Evolutionary conservation across 306 rosid genomes (phyloP).

Genomic region (Prunus fruticosa): DNA sequence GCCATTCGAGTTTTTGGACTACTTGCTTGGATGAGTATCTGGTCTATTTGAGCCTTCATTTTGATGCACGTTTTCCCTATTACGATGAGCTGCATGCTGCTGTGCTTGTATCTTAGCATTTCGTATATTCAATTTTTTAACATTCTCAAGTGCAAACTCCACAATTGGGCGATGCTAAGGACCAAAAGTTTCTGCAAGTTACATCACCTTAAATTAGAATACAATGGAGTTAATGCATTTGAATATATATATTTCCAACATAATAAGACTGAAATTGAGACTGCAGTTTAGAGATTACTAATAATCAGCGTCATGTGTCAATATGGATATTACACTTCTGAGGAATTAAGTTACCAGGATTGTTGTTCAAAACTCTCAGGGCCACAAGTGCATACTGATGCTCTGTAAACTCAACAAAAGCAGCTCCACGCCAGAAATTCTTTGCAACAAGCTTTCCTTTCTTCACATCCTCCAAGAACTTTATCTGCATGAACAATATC

Average conservation of each 20-base stretch:
- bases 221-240: neutral
- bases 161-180: conserved; percentile 84
- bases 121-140: conserved; percentile 64
- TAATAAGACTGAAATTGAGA: neutral
- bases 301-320: neutral
- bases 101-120: conserved; percentile 56
- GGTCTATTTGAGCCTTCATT: conserved; percentile 14
- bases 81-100: conserved; percentile 31
- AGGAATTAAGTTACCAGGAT: conserved; percentile 67
- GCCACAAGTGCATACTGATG: conserved; percentile 97
- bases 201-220: conserved; percentile 3
- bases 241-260: neutral
- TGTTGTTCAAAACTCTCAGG: conserved; percentile 87
- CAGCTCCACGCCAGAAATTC: conserved; percentile 81
- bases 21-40: conserved; percentile 28
- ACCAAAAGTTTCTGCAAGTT: conserved; percentile 71
- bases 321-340: neutral
- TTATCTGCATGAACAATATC: conserved; percentile 47
- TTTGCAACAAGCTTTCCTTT: conserved; percentile 64
- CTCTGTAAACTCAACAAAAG: conserved; percentile 90
- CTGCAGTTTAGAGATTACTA: neutral
- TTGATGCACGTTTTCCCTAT: conserved; percentile 8
- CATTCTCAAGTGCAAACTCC: conserved; percentile 91
- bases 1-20: conserved; percentile 46
- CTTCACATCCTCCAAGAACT: conserved; percentile 70